A percentile compares a stretch with the other conserved stretches of the same genome.
These are phyloP conservation scores for Aquilaria malaccensis DNA, from an alignment of 345 rosid genomes.

Conservation along the genomic window DNA sequence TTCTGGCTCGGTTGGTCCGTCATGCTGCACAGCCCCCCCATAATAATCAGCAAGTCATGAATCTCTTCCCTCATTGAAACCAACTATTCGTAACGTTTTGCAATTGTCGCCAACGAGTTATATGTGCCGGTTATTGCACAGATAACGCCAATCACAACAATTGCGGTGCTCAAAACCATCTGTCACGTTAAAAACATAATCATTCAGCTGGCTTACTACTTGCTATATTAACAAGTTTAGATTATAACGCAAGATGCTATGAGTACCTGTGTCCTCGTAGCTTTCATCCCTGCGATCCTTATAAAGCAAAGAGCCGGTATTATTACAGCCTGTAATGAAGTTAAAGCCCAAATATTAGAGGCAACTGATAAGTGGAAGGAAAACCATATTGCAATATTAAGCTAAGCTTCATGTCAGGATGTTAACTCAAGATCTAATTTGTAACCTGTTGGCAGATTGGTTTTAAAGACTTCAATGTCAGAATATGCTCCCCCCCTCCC, in stretches of 20 bases:
- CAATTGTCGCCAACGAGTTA: constrained; percentile 40
- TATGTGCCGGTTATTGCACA: constrained; percentile 65
- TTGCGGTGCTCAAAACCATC: constrained; percentile 36
- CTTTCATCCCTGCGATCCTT: constrained; percentile 61
- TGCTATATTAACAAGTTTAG: too few relatives aligned
- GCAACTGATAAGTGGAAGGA: not conserved
- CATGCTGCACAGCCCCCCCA: too few relatives aligned
- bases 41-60: too few relatives aligned
- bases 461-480: too few relatives aligned
- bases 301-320: constrained; percentile 77
- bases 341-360: constrained; percentile 5
- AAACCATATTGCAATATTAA: not conserved
- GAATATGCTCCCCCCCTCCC: too few relatives aligned
- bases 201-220: not conserved
- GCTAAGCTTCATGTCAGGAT: not conserved
- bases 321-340: constrained; percentile 52
- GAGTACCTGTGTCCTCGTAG: constrained; percentile 56
- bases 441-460: not conserved
- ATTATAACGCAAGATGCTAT: constrained; percentile 3
- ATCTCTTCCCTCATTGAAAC: too few relatives aligned
- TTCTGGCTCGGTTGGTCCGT: too few relatives aligned
- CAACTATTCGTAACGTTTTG: constrained; percentile 17
- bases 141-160: constrained; percentile 37
- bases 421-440: too few relatives aligned
- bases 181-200: constrained; percentile 13